Base-by-base conservation (phyloP, 2,329 filamentous ascomycete species). In the Trichoderma sp. region DNA sequence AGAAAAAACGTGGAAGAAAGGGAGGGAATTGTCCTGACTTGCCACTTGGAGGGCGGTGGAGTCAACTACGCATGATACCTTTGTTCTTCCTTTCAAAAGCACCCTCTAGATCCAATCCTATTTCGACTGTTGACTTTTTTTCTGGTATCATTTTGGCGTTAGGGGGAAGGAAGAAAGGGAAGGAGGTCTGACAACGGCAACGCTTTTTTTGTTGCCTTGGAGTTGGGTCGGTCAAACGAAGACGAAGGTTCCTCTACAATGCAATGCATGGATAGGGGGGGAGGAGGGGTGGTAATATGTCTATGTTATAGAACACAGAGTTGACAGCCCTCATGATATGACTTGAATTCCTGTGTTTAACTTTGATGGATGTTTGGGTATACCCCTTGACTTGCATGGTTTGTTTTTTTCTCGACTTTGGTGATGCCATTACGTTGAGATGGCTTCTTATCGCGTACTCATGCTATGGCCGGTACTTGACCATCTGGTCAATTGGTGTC, bases 101-200 rank as follows among this genome's bases (percentile, higher is more conserved):
- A 44, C 54, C 39, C 24, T 51, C 17, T 19, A 61, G 48, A 39
- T 14, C 34, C 1, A 14, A 39, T 39, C 10, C 10, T 14, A 5
- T 39, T 39, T 5, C 34, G 34, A 52, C 5, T 19, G 44, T 44
- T 50, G 43, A 21, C 45, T 56, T 44, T 50, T 39, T 34, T 56
- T 19, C 24, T 47, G 47, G 55, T 55, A 64, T 64, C 52, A 51
- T 14, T 43, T n/a, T 56, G 64, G 64, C 64, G 64, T 65, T 61
- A 19, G 39, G 15, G 52, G 39, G 39, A 14, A 24, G 43, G 30
- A 15, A 6, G 44, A 30, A 17, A n/a, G 39, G 61, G 28, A 34
- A 5, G 52, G 43, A 44, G 54, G 44, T 17, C 17, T 24, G 24
- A 52, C n/a, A 14, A 28, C 48, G 21, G 39, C 30, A 21, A 43